Conservation (phyloP, 768 basidiomycete genomes). For the Tulasnella calospora region DNA sequence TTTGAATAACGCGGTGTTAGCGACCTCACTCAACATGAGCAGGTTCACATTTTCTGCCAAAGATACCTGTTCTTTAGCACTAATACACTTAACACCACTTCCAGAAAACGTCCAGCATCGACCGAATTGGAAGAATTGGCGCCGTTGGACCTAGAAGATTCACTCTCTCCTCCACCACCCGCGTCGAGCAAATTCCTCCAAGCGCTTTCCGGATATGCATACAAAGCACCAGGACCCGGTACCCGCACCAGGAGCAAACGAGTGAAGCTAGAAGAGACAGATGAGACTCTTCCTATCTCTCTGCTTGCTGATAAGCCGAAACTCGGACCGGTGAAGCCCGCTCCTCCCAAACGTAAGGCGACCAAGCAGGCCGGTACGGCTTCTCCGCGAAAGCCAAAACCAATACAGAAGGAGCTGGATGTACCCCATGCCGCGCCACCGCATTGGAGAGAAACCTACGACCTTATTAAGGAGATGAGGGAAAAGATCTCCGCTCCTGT, state of each 20-base stretch:
- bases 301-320: background rate
- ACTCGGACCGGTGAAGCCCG: background rate
- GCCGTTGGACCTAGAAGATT: constrained; percentile 10
- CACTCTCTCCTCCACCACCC: background rate
- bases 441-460: constrained; percentile 65
- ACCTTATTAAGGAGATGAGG: constrained; percentile 71
- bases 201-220: constrained; percentile 10
- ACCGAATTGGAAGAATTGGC: background rate
- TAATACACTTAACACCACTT: background rate
- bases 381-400: constrained; percentile 45
- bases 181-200: background rate
- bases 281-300: background rate
- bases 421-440: constrained; percentile 63
- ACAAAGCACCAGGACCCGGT: background rate
- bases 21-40: background rate
- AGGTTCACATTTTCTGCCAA: background rate
- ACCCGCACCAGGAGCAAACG: background rate
- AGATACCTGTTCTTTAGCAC: background rate
- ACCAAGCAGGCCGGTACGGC: background rate
- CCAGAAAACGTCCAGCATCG: background rate
- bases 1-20: background rate
- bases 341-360: background rate
- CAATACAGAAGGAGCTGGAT: constrained; percentile 50
- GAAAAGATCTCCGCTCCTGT: constrained; percentile 72
- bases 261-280: background rate